A percentile compares a stretch with the other conserved stretches of the same genome.
Conservation (phyloP, 768 basidiomycete genomes). For the Lentinula boryana region DNA sequence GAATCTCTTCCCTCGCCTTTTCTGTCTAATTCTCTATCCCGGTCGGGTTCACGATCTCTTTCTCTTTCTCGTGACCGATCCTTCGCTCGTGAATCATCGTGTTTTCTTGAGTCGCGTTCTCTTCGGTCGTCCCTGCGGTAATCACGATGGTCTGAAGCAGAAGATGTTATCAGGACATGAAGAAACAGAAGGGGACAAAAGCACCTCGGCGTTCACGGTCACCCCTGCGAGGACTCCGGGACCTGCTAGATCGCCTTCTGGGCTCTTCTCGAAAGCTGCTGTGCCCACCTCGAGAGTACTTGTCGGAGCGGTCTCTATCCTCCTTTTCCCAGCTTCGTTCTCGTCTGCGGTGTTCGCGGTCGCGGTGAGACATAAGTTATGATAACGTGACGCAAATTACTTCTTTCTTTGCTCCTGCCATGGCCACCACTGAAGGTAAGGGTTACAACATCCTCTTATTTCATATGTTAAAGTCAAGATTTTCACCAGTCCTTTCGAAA, state of each 20-base stretch:
- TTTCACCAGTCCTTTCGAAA: not conserved
- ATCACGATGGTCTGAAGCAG: not conserved
- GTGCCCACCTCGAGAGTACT: constrained; percentile 33
- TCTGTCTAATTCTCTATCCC: constrained; percentile 34
- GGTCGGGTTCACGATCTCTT: constrained; percentile 26
- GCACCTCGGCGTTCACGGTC: constrained; percentile 33
- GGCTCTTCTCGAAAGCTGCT: constrained; percentile 33
- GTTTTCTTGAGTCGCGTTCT: constrained; percentile 20
- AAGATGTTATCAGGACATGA: not conserved
- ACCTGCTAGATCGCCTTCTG: constrained; percentile 35
- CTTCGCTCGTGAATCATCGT: constrained; percentile 21
- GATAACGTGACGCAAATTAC: not conserved
- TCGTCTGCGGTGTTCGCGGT: constrained; percentile 50
- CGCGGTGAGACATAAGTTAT: constrained; percentile 51
- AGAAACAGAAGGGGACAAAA: not conserved
- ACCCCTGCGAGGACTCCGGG: constrained; percentile 37
- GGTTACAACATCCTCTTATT: no score
- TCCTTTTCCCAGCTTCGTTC: constrained; percentile 64
- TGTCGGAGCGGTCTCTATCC: constrained; percentile 36
- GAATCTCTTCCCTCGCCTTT: constrained; percentile 28
- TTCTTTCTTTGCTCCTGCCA: not conserved
- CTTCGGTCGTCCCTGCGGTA: constrained; percentile 18
- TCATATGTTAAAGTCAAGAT: not conserved
- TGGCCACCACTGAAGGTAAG: not conserved
- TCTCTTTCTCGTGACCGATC: constrained; percentile 16